Conservation (phyloP, 164 flowering plant genomes). For the Nymphaea colorata region DNA sequence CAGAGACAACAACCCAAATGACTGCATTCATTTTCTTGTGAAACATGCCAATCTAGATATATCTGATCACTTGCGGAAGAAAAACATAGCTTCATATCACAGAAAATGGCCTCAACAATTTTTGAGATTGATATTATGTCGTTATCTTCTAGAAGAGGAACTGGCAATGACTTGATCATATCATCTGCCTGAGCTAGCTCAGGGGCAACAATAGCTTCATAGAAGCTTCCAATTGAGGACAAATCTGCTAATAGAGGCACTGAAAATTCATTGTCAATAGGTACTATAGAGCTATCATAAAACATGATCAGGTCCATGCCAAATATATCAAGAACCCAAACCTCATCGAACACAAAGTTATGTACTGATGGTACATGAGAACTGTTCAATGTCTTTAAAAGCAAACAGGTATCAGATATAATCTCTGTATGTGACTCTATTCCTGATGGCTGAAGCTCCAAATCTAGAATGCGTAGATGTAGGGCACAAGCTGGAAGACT, state of each 20-base stretch:
- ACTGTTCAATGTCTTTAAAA: slow-evolving; percentile 12
- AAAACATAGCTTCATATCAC: slow-evolving; percentile 31
- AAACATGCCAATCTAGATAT: slow-evolving; percentile 79
- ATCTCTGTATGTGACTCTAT: slow-evolving; percentile 22
- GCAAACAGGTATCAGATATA: slow-evolving; percentile 19
- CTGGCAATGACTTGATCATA: slow-evolving; percentile 62
- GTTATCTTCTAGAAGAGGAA: slow-evolving; percentile 46
- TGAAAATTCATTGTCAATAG: slow-evolving; percentile 23
- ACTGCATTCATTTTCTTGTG: slow-evolving; percentile 42
- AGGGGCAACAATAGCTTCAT: slow-evolving; percentile 47
- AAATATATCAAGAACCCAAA: slow-evolving; percentile 35
- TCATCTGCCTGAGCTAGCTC: slow-evolving; percentile 67
- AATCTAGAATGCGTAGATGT: no score
- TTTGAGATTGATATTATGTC: slow-evolving; percentile 18
- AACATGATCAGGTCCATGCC: slow-evolving; percentile 18
- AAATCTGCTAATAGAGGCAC: slow-evolving; percentile 30
- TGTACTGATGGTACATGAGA: slow-evolving; percentile 5
- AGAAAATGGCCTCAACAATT: slow-evolving; percentile 26
- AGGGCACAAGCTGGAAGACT: no score
- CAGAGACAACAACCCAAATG: slow-evolving; percentile 12
- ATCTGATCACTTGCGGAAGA: slow-evolving; percentile 69
- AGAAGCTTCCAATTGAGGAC: slow-evolving; percentile 28
- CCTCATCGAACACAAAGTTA: slow-evolving; percentile 45
- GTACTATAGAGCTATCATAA: slow-evolving; percentile 12
- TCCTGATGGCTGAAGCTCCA: slow-evolving; percentile 16